These are phyloP conservation scores for Apiotrichum brassicae DNA, from an alignment of 1,284 basidiomycete genomes.

Conservation along the genomic window DNA sequence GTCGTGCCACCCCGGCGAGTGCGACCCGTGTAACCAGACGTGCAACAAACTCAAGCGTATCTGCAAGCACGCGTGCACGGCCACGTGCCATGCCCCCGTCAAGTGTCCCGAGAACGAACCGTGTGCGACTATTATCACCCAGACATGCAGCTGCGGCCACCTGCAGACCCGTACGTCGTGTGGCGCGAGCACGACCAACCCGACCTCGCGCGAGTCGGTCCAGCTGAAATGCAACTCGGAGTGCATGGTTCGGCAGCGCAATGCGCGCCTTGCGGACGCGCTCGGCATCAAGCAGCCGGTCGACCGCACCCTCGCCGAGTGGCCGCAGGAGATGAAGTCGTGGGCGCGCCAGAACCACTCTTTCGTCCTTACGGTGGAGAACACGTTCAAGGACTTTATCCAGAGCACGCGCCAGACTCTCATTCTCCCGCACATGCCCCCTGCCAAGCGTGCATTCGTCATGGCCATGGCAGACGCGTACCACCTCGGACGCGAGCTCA, in stretches of 20 bases:
- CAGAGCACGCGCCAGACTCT: conserved; percentile 61
- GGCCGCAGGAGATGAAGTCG: conserved; percentile 56
- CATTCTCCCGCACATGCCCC: conserved; percentile 71
- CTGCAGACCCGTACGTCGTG: conserved; percentile 66
- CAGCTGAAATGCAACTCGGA: conserved; percentile 69
- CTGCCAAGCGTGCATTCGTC: conserved; percentile 69
- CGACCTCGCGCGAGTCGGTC: conserved; percentile 47
- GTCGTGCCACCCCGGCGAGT: conserved; percentile 68
- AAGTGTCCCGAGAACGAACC: conserved; percentile 70
- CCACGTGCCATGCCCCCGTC: conserved; percentile 75
- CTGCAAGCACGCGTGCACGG: conserved; percentile 69
- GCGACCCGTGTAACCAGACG: conserved; percentile 64
- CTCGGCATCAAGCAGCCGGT: conserved; percentile 60
- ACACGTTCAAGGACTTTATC: conserved; percentile 70
- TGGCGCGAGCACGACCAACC: conserved; percentile 54
- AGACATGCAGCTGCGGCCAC: conserved; percentile 74
- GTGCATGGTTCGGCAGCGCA: conserved; percentile 73
- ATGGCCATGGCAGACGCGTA: conserved; percentile 66
- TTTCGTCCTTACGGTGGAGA: conserved; percentile 68
- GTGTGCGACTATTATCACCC: conserved; percentile 57
- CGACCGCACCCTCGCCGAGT: conserved; percentile 51
- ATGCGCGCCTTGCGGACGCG: conserved; percentile 77
- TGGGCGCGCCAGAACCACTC: conserved; percentile 58
- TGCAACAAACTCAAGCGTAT: conserved; percentile 77
- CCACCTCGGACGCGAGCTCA: conserved; percentile 70